Base-by-base conservation (phyloP, 2,329 filamentous ascomycete genomes). In the Aspergillus chevalieri region DNA sequence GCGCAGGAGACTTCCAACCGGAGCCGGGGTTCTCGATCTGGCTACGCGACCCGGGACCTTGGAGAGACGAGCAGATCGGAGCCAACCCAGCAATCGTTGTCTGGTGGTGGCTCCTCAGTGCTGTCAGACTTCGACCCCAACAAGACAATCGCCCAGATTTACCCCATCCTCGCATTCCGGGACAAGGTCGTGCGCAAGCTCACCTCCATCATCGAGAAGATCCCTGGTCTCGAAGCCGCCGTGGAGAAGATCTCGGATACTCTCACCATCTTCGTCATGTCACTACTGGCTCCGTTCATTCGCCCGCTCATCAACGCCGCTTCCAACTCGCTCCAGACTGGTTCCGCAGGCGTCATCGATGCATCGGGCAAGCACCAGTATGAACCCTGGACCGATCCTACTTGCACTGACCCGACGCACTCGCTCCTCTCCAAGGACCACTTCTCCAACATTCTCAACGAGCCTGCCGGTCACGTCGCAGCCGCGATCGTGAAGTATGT, bases 201-300 rank as follows among this genome's bases (percentile, higher is more conserved):
- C 68, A 89, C 84, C 63, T 81, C 83, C 36, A 86, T 90, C 47
- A 89, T 97, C 57, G 84, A 90, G 60, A 96, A 94, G 74, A 86
- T 98, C 36, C 93, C 93, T 0, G 92, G 92, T 0, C 78, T 98
- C 3, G 89, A 95, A 70, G 74, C 85, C 53, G 76, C 96, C n/a
- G 83, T 97, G 19, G 92, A 97, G 56, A 92, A 89, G 60, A 95
- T 98, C 61, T 89, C 87, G 49, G 93, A 98, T 73, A 92, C 87
- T 1, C 77, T 98, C 38, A 95, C 92, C 0, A 79, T 95, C 6
- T 97, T 97, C 65, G 82, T 98, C 46, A 80, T 98, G 53, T 91
- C 90, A 5, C 80, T 98, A 1, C 78, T 98, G 15, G 89, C 93
- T 0, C 93, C 93, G 0, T 97, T 94, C 68, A 81, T 98, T 53